Evolutionary conservation across 73 alveolate species (phyloP), one percentile per base, ranked within the genome.

Genomic region (Paramecium bursaria): DNA sequence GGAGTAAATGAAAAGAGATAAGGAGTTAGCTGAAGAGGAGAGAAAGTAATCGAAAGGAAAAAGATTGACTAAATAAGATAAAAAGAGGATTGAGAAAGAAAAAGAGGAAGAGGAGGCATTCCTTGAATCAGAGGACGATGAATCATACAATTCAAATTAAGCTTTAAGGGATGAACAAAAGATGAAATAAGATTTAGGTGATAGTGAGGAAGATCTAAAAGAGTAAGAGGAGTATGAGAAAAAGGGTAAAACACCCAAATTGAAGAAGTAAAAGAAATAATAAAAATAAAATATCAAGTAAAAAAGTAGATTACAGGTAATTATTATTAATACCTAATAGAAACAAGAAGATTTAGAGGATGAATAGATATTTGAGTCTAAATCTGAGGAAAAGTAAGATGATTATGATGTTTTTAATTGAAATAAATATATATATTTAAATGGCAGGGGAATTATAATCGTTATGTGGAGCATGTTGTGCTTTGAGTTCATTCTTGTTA

Each of bases 391-490:
- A n/a, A n/a, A n/a, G 26, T 67, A 53, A 6, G 35, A 67, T 0
- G 50, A 67, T 21, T 67, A 67, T 67, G 54, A 67, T 39, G 55
- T 21, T 22, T 33, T 67, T 15, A 21, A 15, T 67, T 67, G 82
- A 67, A 67, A 25, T 39, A 60, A 15, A 39, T 14, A 52, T 52
- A 7, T 7, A 21, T 19, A 39, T 67, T 25, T 33, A 57, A 27
- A 67, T 67, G 82, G 60, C 82, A 21, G 82, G 55, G 1, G 82
- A 67, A 21, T 67, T 67, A 39, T 39, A 39, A 31, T 17, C 19
- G 21, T 3, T 67, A 30, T 67, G 82, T 67, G 82, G 82, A 9
- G 54, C 85, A n/a, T 79, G 89, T 50, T 79, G 89, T 79, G 29
- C 29, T 10, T 39, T 79, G 3, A 53, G 85, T 4, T 22, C 77